Evolutionary conservation across 225 moss, liverwort and hornwort species (phyloP).

Genomic region (Pleurozium schreberi): DNA sequence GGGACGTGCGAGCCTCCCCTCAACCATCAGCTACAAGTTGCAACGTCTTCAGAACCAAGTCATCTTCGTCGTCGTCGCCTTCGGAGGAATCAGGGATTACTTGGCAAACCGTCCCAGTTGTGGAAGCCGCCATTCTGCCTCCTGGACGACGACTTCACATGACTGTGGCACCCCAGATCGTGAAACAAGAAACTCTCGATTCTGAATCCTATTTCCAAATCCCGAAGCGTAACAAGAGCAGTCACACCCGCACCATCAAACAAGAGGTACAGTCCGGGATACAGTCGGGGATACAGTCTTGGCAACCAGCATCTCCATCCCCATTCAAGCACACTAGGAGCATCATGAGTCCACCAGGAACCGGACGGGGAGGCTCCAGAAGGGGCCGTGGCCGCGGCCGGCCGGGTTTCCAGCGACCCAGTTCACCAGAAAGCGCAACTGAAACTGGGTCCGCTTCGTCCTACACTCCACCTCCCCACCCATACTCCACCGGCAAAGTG

Average conservation of each 20-base stretch:
- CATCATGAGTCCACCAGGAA: not conserved
- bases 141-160: not conserved
- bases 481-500: not conserved
- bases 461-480: not conserved
- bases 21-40: not conserved
- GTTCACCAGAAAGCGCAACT: not conserved
- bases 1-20: not conserved
- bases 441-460: not conserved
- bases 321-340: not conserved
- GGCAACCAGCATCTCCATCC: not conserved
- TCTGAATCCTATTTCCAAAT: not conserved
- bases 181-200: not conserved
- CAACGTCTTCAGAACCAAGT: not conserved
- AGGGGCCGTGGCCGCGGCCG: not conserved
- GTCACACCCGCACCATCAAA: not conserved
- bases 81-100: not conserved
- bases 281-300: not conserved
- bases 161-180: not conserved
- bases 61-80: not conserved
- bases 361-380: not conserved
- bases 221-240: not conserved
- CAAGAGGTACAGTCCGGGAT: not conserved
- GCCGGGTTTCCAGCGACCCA: not conserved
- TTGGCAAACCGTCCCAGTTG: not conserved
- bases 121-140: not conserved